These are phyloP conservation scores for Arachis hypogaea DNA, from an alignment of 306 rosid genomes.

Conservation along the genomic window DNA sequence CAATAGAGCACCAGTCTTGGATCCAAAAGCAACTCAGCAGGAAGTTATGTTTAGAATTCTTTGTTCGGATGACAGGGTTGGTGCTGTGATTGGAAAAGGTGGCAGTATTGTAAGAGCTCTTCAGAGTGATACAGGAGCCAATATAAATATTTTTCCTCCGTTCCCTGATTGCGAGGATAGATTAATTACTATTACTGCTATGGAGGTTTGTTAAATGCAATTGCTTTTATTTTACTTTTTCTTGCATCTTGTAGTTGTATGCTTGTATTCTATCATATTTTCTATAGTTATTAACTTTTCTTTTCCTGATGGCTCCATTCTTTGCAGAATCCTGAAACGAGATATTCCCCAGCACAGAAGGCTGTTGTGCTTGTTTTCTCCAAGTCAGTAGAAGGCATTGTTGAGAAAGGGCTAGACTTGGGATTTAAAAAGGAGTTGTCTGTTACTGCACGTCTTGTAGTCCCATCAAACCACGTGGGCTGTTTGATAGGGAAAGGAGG, in stretches of 20 bases:
- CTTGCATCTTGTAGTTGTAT: constrained; percentile 12
- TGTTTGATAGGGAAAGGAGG: constrained; percentile 96
- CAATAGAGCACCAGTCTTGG: constrained; percentile 51
- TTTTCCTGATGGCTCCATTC: constrained; percentile 36
- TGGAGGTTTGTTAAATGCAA: constrained; percentile 66
- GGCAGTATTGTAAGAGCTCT: constrained; percentile 72
- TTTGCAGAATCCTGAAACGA: constrained; percentile 72
- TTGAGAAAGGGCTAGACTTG: constrained; percentile 60
- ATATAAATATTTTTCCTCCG: constrained; percentile 63
- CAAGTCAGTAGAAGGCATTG: constrained; percentile 62
- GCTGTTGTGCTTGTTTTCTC: constrained; percentile 84
- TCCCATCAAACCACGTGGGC: constrained; percentile 85
- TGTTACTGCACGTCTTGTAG: constrained; percentile 67
- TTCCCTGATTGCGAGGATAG: constrained; percentile 75
- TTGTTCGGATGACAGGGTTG: constrained; percentile 71
- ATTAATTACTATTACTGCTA: constrained; percentile 67
- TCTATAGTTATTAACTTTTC: constrained; percentile 5
- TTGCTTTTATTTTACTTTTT: constrained; percentile 29
- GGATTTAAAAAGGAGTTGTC: constrained; percentile 58
- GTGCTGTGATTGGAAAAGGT: constrained; percentile 86
- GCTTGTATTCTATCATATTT: constrained; percentile 17
- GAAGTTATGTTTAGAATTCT: constrained; percentile 76
- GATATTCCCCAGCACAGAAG: constrained; percentile 82
- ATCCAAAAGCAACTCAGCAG: constrained; percentile 44
- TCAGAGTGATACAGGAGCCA: constrained; percentile 85